Percentiles rank a stretch among this genome's conserved stretches.
phyloP scores from a whole-genome alignment of 2,329 filamentous ascomycete genomes.

The Ciborinia camelliae region DNA sequence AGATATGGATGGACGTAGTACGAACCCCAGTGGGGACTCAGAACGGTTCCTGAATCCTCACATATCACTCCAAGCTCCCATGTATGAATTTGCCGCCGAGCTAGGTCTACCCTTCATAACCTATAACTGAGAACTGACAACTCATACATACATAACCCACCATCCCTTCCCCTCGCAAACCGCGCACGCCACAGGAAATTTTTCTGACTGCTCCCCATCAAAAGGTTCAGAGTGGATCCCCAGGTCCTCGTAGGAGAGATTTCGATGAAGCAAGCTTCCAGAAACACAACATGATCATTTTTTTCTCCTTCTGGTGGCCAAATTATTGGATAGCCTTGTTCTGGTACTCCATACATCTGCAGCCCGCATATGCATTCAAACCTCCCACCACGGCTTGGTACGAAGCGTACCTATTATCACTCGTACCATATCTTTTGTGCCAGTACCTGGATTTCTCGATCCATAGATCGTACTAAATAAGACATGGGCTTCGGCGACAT shows the following conservation, averaged over 20 bases:
- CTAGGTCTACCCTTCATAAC: neutral
- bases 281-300: neutral
- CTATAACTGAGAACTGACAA: neutral
- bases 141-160: constrained; percentile 3
- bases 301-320: neutral
- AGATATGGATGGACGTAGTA: neutral
- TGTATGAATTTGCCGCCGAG: neutral
- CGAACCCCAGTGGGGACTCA: neutral
- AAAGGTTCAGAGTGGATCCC: neutral
- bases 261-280: neutral
- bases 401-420: neutral
- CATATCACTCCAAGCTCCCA: too few species aligned
- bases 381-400: neutral
- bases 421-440: neutral
- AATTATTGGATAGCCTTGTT: neutral
- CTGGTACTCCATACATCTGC: neutral
- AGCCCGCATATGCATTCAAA: neutral
- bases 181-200: neutral
- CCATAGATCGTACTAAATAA: neutral
- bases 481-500: constrained; percentile 6
- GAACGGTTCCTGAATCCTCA: neutral
- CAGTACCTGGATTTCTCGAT: neutral
- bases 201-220: neutral
- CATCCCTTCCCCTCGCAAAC: neutral
- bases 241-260: too few species aligned